Percentiles rank a stretch among this genome's conserved stretches.
Evolutionary conservation across 148 eudicot genomes (phyloP).

Genomic region (Cornus controversa): DNA sequence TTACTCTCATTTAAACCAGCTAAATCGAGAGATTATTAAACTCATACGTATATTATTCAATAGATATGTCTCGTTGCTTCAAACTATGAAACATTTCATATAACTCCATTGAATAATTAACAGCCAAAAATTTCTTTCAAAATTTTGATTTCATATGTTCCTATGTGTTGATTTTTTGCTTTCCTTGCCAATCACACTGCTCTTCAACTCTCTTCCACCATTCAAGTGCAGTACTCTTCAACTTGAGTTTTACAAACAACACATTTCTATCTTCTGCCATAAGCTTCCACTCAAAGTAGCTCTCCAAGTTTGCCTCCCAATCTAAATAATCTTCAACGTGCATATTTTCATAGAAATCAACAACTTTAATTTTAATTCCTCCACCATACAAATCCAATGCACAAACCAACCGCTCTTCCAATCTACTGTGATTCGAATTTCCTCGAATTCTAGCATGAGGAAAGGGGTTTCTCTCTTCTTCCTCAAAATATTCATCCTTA

Average conservation of each 20-base stretch:
- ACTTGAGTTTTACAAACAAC: not conserved
- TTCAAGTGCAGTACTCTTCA: not conserved
- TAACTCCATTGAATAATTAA: not conserved
- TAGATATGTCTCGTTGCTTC: no score
- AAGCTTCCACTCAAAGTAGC: not conserved
- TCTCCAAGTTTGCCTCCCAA: not conserved
- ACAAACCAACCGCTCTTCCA: not conserved
- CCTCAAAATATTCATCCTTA: no score
- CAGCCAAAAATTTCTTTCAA: not conserved
- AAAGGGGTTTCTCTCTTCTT: not conserved
- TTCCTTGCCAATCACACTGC: not conserved
- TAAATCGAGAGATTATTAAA: not conserved
- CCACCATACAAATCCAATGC: not conserved
- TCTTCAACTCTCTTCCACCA: not conserved
- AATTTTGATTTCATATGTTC: not conserved
- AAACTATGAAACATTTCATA: no score
- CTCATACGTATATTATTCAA: not conserved
- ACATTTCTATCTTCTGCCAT: not conserved
- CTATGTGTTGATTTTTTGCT: not conserved
- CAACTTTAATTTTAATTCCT: not conserved
- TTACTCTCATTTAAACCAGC: not conserved
- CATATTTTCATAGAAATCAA: not conserved
- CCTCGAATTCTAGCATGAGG: no score
- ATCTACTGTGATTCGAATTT: no score
- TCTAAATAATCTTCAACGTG: not conserved